Evolutionary conservation across 1,284 basidiomycete genomes (phyloP).

Genomic region (Ustilago hordei): DNA sequence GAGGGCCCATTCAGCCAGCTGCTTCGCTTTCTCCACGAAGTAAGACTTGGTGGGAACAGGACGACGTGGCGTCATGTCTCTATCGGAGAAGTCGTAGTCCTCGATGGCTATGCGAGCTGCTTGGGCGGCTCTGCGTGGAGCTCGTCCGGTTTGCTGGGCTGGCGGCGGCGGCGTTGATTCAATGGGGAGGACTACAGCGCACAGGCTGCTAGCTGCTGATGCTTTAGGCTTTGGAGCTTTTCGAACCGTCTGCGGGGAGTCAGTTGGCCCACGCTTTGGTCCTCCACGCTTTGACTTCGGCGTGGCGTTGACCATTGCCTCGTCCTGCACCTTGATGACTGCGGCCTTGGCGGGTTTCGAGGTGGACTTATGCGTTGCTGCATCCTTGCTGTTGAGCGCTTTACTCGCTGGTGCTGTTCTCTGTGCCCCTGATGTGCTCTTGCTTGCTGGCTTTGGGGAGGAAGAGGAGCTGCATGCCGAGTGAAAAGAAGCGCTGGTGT

Average conservation of each 20-base stretch:
- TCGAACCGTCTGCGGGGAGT: slow-evolving; percentile 15
- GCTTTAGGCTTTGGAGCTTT: slow-evolving; percentile 1
- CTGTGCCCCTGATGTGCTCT: background rate
- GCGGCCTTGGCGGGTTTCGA: slow-evolving; percentile 7
- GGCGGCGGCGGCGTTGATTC: slow-evolving; percentile 35
- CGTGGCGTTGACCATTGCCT: slow-evolving; percentile 1
- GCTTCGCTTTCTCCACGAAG: slow-evolving; percentile 38
- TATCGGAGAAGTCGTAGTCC: slow-evolving; percentile 48
- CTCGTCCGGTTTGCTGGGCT: slow-evolving; percentile 14
- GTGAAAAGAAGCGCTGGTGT: slow-evolving; percentile 37
- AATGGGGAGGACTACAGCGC: slow-evolving; percentile 3
- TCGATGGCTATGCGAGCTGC: slow-evolving; percentile 41
- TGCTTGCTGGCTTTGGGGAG: background rate
- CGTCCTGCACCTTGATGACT: background rate
- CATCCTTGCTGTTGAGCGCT: slow-evolving; percentile 1
- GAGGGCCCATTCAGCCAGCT: slow-evolving; percentile 28
- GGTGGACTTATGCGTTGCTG: background rate
- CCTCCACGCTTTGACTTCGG: slow-evolving; percentile 12
- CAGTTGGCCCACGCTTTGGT: background rate
- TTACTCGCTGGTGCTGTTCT: slow-evolving; percentile 8
- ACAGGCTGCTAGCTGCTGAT: background rate
- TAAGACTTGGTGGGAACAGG: slow-evolving; percentile 48
- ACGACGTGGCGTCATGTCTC: slow-evolving; percentile 46
- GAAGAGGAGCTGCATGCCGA: slow-evolving; percentile 16
- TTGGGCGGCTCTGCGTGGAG: slow-evolving; percentile 42